Evolutionary conservation across 495 filamentous ascomycete species (phyloP), one percentile per base, ranked within the genome.

Genomic region (Immersiella caudata): DNA sequence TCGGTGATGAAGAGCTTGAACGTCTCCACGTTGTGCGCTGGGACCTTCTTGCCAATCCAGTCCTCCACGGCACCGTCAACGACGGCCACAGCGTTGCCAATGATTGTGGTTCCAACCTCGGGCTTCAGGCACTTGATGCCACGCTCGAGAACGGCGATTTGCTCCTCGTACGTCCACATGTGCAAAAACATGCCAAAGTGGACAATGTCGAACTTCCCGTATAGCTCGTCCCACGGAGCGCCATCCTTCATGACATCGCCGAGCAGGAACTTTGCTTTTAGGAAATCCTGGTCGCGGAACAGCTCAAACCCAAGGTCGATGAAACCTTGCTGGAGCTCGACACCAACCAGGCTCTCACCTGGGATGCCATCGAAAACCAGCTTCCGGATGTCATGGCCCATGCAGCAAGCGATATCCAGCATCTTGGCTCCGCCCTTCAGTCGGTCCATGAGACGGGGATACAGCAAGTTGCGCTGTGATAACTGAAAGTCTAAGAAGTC

Each of bases 321-420:
- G 69, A 86, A 87, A n/a, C 77, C 73, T 4, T 72, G 65, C 20
- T 77, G 67, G 3, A 88, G 69, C 59, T 89, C 85, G 24, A 74
- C 77, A 20, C 83, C 86, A 67, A 76, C 81, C 33, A 86, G 69
- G 22, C 82, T 78, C 0, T 58, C 51, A 0, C 70, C 65, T 0
- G 73, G 78, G 2, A 75, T 84, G 7, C 84, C 84, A 60, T 87
- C 81, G 40, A 64, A 71, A n/a, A 75, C 73, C 2, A 87, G 76
- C 62, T 80, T 78, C 0, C 85, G 83, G 27, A 88, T 50, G 54
- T 83, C 84, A 56, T 86, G 83, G 3, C 82, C 84, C 29, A 85
- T 76, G 46, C 82, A 85, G 69, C 81, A 84, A 0, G 84, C 83
- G 0, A 85, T 67, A 59, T 86, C 84, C 6, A 87, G 74, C 16